Evolutionary conservation across 2,329 filamentous ascomycete genomes (phyloP).

Genomic region (Aspergillus cejpii): DNA sequence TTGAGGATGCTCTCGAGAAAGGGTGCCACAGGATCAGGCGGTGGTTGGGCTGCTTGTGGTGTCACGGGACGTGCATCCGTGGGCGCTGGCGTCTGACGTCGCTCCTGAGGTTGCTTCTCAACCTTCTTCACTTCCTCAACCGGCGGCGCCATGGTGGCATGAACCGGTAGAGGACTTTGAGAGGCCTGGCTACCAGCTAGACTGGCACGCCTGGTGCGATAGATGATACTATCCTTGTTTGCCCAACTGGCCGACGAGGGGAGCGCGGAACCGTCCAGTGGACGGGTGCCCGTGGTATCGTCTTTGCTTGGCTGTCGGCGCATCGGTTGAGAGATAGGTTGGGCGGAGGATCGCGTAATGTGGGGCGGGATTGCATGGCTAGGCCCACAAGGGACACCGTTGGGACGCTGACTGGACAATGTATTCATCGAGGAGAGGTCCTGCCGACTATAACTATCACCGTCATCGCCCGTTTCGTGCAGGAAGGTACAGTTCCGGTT

Average conservation of each 20-base stretch:
- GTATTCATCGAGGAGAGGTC: conserved; percentile 94
- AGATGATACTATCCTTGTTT: conserved; percentile 56
- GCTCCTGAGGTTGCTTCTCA: conserved; percentile 31
- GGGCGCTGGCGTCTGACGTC: conserved; percentile 22
- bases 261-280: conserved; percentile 77
- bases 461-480: conserved; percentile 96
- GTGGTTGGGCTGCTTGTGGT: conserved; percentile 14
- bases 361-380: conserved; percentile 28
- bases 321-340: conserved; percentile 56
- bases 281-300: conserved; percentile 55
- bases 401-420: conserved; percentile 64
- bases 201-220: conserved; percentile 63
- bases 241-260: conserved; percentile 95
- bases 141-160: conserved; percentile 39
- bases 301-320: conserved; percentile 65
- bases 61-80: conserved; percentile 18
- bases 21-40: conserved; percentile 22
- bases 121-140: conserved; percentile 31
- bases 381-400: conserved; percentile 18
- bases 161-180: conserved; percentile 65
- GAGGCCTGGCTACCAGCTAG: conserved; percentile 74
- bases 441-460: conserved; percentile 90
- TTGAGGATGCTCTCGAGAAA: conserved; percentile 41
- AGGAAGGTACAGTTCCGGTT: conserved; percentile 98
- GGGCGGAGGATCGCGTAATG: conserved; percentile 45